phyloP scores from a whole-genome alignment of 2,329 filamentous ascomycete species.

The Immersiporthe knoxdaviesiana region DNA sequence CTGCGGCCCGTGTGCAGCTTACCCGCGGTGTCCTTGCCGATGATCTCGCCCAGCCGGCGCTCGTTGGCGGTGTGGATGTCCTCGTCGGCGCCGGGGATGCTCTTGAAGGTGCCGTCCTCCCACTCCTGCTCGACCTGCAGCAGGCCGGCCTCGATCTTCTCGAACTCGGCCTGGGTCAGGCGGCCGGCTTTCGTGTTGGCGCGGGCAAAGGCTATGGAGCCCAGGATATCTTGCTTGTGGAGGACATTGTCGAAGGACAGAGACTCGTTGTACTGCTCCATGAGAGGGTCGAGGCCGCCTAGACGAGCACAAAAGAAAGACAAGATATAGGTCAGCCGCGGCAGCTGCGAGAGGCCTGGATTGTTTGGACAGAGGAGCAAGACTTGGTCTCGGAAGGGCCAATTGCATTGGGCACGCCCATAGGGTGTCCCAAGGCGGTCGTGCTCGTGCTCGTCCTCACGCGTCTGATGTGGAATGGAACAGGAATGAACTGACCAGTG shows the following conservation, averaged over 20 bases:
- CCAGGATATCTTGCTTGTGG: slow-evolving; percentile 79
- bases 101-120: slow-evolving; percentile 53
- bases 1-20: slow-evolving; percentile 89
- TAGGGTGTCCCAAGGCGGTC: not conserved
- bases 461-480: too few relatives aligned
- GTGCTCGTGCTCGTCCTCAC: not conserved
- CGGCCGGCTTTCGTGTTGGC: slow-evolving; percentile 78
- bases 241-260: slow-evolving; percentile 79
- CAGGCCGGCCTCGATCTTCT: slow-evolving; percentile 73
- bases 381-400: not conserved
- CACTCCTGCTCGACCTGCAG: slow-evolving; percentile 59
- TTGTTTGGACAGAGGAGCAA: not conserved
- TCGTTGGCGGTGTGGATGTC: slow-evolving; percentile 72
- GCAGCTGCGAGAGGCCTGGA: too few relatives aligned
- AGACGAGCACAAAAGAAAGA: not conserved
- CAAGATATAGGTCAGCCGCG: slow-evolving; percentile 6
- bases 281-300: slow-evolving; percentile 83
- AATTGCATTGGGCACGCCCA: not conserved
- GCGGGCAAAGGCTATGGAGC: slow-evolving; percentile 79
- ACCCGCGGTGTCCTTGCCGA: slow-evolving; percentile 81
- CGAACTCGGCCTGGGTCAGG: slow-evolving; percentile 72
- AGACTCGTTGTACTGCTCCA: slow-evolving; percentile 82
- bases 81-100: slow-evolving; percentile 58
- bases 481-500: slow-evolving; percentile 7
- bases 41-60: slow-evolving; percentile 77